phyloP scores from a whole-genome alignment of 2,329 filamentous ascomycete species.

The Stachybotrys chartarum region DNA sequence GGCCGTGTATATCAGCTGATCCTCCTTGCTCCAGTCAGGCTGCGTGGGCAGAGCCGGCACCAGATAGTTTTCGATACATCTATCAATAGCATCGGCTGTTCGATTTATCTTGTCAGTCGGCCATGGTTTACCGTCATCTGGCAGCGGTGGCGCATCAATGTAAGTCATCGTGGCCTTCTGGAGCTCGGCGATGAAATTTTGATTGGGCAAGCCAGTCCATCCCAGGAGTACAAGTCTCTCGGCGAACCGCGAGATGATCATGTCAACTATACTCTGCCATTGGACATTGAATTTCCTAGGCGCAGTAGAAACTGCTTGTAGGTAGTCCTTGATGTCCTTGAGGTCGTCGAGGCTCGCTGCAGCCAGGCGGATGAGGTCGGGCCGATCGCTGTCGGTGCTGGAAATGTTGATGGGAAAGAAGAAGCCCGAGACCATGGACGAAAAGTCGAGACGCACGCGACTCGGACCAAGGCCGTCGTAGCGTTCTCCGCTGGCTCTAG shows the following conservation, averaged over 20 bases:
- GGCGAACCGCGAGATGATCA: slow-evolving; percentile 57
- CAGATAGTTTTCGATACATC: slow-evolving; percentile 42
- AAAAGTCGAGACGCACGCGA: slow-evolving; percentile 37
- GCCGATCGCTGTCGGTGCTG: slow-evolving; percentile 25
- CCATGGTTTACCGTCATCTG: slow-evolving; percentile 8
- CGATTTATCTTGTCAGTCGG: slow-evolving; percentile 20
- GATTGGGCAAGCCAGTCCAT: slow-evolving; percentile 2
- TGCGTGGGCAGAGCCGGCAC: slow-evolving; percentile 14
- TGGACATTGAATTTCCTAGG: slow-evolving; percentile 31
- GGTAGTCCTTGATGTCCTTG: slow-evolving; percentile 30
- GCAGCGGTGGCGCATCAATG: slow-evolving; percentile 28
- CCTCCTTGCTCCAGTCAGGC: slow-evolving; percentile 28
- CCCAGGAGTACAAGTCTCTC: slow-evolving; percentile 40
- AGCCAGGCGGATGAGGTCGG: slow-evolving; percentile 24
- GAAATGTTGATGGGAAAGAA: slow-evolving; percentile 45
- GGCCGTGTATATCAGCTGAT: slow-evolving; percentile 36
- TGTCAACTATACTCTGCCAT: slow-evolving; percentile 62
- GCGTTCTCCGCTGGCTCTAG: slow-evolving; percentile 32
- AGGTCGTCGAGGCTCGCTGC: slow-evolving; percentile 21
- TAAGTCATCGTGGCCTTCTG: slow-evolving; percentile 30
- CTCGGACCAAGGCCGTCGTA: slow-evolving; percentile 38
- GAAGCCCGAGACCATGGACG: slow-evolving; percentile 42
- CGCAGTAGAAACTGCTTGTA: slow-evolving; percentile 33
- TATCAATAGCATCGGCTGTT: slow-evolving; percentile 28
- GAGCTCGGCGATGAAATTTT: slow-evolving; percentile 20